These are phyloP conservation scores for Apiotrichum montevideense DNA, from an alignment of 1,284 basidiomycete species.

Conservation along the genomic window DNA sequence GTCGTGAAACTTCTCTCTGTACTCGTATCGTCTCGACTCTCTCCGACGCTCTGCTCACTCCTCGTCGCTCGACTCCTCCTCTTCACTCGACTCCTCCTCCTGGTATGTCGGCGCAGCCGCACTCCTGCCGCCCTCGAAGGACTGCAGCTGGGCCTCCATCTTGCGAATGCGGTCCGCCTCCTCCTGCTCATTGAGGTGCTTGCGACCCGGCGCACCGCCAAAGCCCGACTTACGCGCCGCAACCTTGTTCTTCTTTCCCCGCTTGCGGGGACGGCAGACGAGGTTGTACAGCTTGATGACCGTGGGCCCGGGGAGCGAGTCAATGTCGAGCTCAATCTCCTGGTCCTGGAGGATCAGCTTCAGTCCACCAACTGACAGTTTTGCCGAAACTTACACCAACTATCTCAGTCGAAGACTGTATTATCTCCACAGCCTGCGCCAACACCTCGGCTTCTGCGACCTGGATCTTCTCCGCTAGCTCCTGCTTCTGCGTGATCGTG, in stretches of 20 bases:
- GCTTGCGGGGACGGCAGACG: constrained; percentile 58
- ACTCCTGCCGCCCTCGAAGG: constrained; percentile 26
- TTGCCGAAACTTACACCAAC: constrained; percentile 62
- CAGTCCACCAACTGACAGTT: not conserved
- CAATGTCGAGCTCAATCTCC: constrained; percentile 95
- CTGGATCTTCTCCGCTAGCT: constrained; percentile 84
- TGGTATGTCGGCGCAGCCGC: constrained; percentile 18
- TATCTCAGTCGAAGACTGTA: constrained; percentile 80
- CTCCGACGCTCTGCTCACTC: constrained; percentile 17
- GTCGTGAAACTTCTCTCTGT: no score
- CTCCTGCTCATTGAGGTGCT: constrained; percentile 54
- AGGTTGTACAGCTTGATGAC: constrained; percentile 89
- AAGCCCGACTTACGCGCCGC: constrained; percentile 49
- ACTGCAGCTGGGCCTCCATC: constrained; percentile 59
- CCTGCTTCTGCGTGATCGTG: constrained; percentile 91
- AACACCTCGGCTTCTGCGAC: constrained; percentile 69
- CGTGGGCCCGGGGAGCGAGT: constrained; percentile 72
- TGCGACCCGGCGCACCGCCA: constrained; percentile 79
- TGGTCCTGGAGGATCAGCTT: constrained; percentile 59
- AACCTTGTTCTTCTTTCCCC: constrained; percentile 23
- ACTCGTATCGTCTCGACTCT: no score
- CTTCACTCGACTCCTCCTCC: constrained; percentile 31
- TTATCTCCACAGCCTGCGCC: constrained; percentile 81
- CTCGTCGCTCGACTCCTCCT: constrained; percentile 44
- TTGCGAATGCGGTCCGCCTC: constrained; percentile 69